Evolutionary conservation across 2,329 filamentous ascomycete genomes (phyloP).

Genomic region (Zalaria obscura): DNA sequence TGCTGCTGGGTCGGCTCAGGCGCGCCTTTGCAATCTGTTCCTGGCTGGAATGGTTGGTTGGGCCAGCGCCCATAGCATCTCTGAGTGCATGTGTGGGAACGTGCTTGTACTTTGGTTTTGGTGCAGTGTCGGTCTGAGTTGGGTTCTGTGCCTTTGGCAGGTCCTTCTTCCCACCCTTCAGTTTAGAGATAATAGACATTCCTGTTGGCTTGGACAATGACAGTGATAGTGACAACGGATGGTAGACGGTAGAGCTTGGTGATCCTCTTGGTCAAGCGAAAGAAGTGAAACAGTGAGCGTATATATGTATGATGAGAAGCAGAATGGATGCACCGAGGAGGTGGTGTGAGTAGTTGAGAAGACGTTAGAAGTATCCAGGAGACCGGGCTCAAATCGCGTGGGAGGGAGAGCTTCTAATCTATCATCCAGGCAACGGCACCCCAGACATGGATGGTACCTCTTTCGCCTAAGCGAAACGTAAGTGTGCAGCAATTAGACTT

Average conservation of each 20-base stretch:
- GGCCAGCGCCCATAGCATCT: conserved; percentile 8
- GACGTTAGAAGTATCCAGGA: too few species aligned
- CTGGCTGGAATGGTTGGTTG: too few species aligned
- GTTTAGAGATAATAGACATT: conserved; percentile 20
- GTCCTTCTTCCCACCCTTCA: conserved; percentile 17
- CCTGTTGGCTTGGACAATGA: background rate
- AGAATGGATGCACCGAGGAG: too few species aligned
- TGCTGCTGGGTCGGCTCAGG: conserved; percentile 3
- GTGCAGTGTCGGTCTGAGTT: conserved; percentile 3
- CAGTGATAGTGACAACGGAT: background rate
- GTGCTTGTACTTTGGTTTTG: conserved; percentile 13
- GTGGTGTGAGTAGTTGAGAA: too few species aligned
- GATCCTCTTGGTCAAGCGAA: too few species aligned
- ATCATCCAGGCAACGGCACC: too few species aligned
- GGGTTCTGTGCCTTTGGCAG: conserved; percentile 12
- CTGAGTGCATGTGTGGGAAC: conserved; percentile 15
- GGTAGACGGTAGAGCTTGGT: too few species aligned
- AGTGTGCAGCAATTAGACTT: background rate
- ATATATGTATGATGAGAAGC: too few species aligned
- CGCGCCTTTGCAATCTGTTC: conserved; percentile 3
- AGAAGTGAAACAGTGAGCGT: too few species aligned
- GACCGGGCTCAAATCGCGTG: too few species aligned
- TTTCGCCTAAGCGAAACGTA: background rate
- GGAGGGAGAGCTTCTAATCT: too few species aligned
- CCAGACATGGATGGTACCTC: too few species aligned